These are phyloP conservation scores for Pneumocystis canis DNA, from an alignment of 1,139 yeast species.

Conservation along the genomic window DNA sequence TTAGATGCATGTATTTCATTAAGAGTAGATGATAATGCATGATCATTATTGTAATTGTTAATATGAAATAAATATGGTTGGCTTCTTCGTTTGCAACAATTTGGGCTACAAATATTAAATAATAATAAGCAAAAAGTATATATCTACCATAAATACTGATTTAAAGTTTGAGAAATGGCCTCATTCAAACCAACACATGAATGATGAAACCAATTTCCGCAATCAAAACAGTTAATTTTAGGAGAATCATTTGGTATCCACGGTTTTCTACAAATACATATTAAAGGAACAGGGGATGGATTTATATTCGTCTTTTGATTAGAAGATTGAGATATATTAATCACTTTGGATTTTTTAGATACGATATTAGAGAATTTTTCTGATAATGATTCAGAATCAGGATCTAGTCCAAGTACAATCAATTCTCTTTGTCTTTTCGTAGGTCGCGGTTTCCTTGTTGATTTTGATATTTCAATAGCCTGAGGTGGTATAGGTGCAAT, in stretches of 20 bases:
- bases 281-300: neutral
- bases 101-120: neutral
- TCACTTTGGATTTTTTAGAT: neutral
- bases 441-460: slow-evolving; percentile 15
- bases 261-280: neutral
- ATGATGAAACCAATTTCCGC: neutral
- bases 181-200: neutral
- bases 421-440: slow-evolving; percentile 14
- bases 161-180: neutral
- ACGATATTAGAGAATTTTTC: neutral
- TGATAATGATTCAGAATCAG: neutral
- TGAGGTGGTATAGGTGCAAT: slow-evolving; percentile 15
- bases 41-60: neutral
- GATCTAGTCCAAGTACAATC: slow-evolving; percentile 6
- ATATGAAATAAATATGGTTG: neutral
- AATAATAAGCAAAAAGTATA: neutral
- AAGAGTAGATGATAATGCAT: neutral
- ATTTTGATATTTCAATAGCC: slow-evolving; percentile 14
- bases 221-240: neutral
- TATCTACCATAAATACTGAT: neutral
- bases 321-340: neutral
- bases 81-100: neutral
- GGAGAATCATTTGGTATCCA: slow-evolving; percentile 1
- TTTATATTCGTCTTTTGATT: neutral
- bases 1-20: neutral